phyloP scores from a whole-genome alignment of 2,329 filamentous ascomycete genomes.

The Cyclaneusma minus region DNA sequence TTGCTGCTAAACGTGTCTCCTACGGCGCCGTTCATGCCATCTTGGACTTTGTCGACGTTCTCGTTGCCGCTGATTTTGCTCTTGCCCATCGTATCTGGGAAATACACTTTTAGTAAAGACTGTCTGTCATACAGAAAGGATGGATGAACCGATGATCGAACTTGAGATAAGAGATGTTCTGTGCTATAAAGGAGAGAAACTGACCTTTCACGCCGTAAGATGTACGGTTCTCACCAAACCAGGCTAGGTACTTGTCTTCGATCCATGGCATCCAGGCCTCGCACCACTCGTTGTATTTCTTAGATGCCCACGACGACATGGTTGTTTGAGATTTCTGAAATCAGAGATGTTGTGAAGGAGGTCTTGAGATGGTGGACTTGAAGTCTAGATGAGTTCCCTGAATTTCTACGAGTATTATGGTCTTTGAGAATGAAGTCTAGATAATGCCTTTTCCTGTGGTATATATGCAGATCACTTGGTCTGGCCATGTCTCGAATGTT shows the following conservation, averaged over 20 bases:
- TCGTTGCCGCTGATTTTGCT: conserved; percentile 13
- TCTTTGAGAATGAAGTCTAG: too few species aligned
- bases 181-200: neutral
- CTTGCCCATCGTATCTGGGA: conserved; percentile 11
- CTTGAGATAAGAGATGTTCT: too few species aligned
- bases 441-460: too few species aligned
- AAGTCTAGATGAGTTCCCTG: too few species aligned
- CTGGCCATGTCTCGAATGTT: too few species aligned
- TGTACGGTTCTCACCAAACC: conserved; percentile 15
- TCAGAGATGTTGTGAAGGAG: too few species aligned
- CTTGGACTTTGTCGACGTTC: conserved; percentile 13
- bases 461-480: too few species aligned
- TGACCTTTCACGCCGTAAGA: conserved; percentile 15
- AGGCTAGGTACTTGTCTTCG: conserved; percentile 16
- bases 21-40: conserved; percentile 8
- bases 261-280: conserved; percentile 12
- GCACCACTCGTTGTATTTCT: conserved; percentile 7
- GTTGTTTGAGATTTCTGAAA: too few species aligned
- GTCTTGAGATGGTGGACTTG: too few species aligned
- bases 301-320: conserved; percentile 2
- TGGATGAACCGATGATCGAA: too few species aligned
- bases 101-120: neutral
- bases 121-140: neutral
- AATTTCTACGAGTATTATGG: too few species aligned
- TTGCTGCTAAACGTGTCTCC: conserved; percentile 9